Conservation (phyloP, 1,284 basidiomycete species). For the Hymenochaete sp. region DNA sequence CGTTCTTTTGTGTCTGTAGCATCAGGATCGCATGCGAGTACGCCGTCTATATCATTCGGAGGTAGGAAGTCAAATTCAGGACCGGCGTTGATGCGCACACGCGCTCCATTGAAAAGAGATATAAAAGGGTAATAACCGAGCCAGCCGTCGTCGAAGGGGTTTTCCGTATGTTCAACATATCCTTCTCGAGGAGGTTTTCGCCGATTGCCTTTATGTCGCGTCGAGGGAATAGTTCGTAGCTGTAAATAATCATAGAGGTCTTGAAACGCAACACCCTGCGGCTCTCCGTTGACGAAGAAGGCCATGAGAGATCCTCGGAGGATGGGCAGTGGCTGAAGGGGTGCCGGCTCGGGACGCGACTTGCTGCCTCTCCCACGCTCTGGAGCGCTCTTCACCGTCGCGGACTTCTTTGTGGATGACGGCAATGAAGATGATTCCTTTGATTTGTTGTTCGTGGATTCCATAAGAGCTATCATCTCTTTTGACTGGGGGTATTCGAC, state of each 20-base stretch:
- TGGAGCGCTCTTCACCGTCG: constrained; percentile 57
- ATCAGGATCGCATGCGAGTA: constrained; percentile 31
- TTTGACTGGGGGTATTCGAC: constrained; percentile 87
- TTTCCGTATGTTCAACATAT: constrained; percentile 67
- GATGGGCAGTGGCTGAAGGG: constrained; percentile 61
- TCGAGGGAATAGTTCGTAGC: constrained; percentile 53
- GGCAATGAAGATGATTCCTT: constrained; percentile 50
- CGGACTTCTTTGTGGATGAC: constrained; percentile 52
- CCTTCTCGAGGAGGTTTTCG: constrained; percentile 47
- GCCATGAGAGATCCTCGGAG: constrained; percentile 71
- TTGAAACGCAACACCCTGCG: constrained; percentile 78
- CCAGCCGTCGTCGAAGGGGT: constrained; percentile 88
- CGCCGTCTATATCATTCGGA: constrained; percentile 58
- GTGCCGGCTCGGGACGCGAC: constrained; percentile 25
- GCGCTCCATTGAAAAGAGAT: constrained; percentile 87
- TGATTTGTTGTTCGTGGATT: constrained; percentile 37
- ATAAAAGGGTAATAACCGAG: constrained; percentile 95
- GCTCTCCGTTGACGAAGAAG: constrained; percentile 90
- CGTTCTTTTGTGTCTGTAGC: constrained; percentile 21
- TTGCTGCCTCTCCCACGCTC: constrained; percentile 34
- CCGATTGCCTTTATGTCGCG: constrained; percentile 47
- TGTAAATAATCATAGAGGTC: constrained; percentile 90
- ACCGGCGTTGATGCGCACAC: constrained; percentile 80
- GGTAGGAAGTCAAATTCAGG: constrained; percentile 80
- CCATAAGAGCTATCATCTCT: constrained; percentile 88